Percentiles rank a stretch among this genome's conserved stretches.
Evolutionary conservation across 1,284 basidiomycete species (phyloP).

Genomic region (Erythrobasidium hasegawianum): DNA sequence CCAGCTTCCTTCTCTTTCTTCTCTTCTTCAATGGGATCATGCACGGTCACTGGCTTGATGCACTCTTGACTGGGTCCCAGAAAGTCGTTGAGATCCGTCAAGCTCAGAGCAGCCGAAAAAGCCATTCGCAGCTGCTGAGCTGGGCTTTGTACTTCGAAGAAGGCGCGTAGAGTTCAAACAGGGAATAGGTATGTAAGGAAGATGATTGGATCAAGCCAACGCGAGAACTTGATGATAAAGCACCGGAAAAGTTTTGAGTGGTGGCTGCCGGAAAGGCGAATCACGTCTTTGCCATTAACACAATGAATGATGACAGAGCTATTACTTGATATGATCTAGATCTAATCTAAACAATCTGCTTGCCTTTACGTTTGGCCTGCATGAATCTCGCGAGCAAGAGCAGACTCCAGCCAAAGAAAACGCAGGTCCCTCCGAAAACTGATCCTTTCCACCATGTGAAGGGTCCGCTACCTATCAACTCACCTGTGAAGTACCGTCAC

Average conservation of each 20-base stretch:
- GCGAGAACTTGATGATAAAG: too few relatives aligned
- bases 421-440: conserved; percentile 12
- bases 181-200: too few relatives aligned
- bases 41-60: conserved; percentile 78
- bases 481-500: neutral
- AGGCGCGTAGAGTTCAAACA: too few relatives aligned
- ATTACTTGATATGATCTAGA: neutral
- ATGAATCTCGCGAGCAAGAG: conserved; percentile 6
- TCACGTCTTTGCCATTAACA: too few relatives aligned
- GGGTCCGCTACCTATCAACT: conserved; percentile 30
- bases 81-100: conserved; percentile 76
- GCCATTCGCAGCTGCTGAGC: conserved; percentile 17
- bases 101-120: conserved; percentile 27
- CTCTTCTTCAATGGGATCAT: conserved; percentile 36
- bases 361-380: conserved; percentile 25
- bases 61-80: conserved; percentile 95
- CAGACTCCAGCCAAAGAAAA: conserved; percentile 4
- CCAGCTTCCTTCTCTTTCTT: conserved; percentile 49
- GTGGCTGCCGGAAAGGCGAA: too few relatives aligned
- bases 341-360: conserved; percentile 19
- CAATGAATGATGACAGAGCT: too few relatives aligned
- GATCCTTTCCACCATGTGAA: conserved; percentile 33
- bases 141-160: too few relatives aligned
- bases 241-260: too few relatives aligned
- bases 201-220: too few relatives aligned